phyloP scores from a whole-genome alignment of 257 asterid genomes.

The Misopates orontium region DNA sequence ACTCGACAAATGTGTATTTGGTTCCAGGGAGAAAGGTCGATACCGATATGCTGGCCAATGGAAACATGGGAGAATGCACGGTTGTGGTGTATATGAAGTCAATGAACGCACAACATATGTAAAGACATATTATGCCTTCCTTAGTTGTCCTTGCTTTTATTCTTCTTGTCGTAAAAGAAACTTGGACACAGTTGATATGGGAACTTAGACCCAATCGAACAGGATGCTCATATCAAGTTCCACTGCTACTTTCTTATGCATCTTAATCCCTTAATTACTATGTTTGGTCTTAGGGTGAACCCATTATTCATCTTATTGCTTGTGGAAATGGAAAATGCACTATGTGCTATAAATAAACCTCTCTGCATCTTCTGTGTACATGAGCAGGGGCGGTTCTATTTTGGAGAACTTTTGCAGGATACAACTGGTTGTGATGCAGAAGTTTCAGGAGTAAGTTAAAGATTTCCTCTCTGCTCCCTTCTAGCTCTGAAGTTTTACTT shows the following conservation, averaged over 20 bases:
- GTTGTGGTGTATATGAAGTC: conserved; percentile 94
- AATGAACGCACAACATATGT: conserved; percentile 77
- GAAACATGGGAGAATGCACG: conserved; percentile 99
- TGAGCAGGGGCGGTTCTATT: conserved; percentile 93
- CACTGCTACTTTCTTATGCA: not conserved
- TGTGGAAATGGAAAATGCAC: conserved; percentile 13
- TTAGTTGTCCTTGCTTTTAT: conserved; percentile 16
- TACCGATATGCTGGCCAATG: conserved; percentile 95
- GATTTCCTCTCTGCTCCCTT: conserved; percentile 22
- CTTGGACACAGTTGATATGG: conserved; percentile 10
- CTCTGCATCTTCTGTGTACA: conserved; percentile 3
- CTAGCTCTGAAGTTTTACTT: conserved; percentile 18
- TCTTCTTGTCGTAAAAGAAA: conserved; percentile 5
- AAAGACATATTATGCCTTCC: conserved; percentile 35
- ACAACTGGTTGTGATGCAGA: conserved; percentile 80
- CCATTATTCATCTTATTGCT: conserved; percentile 9
- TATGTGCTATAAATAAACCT: conserved; percentile 5
- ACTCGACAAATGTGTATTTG: conserved; percentile 27
- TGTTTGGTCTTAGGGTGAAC: not conserved
- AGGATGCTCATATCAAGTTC: too few relatives aligned
- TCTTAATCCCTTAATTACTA: not conserved
- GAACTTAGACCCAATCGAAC: too few relatives aligned
- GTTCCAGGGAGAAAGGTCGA: conserved; percentile 88
- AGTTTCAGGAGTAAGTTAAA: conserved; percentile 65
- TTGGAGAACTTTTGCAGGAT: conserved; percentile 72